These are phyloP conservation scores for Colletotrichum sp. DNA, from an alignment of 2,329 filamentous ascomycete genomes.

Conservation along the genomic window DNA sequence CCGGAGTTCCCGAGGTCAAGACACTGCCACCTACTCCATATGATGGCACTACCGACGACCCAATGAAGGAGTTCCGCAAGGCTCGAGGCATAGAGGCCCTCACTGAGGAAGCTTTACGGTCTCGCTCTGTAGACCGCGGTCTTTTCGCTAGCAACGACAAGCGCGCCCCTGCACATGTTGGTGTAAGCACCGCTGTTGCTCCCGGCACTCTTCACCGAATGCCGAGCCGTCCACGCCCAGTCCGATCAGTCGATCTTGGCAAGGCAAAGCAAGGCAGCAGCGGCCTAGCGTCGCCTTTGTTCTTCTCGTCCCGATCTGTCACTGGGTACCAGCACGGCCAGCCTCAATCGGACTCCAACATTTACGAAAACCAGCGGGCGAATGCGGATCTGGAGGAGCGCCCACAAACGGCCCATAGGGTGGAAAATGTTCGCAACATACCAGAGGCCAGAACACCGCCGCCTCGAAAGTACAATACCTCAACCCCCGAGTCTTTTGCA, in stretches of 20 bases:
- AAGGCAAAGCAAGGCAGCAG: constrained; percentile 29
- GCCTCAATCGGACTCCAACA: constrained; percentile 49
- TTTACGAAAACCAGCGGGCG: constrained; percentile 39
- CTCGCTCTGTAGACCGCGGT: constrained; percentile 67
- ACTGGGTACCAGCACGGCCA: constrained; percentile 47
- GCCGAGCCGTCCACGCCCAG: constrained; percentile 41
- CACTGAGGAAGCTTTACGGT: constrained; percentile 55
- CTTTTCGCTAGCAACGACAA: constrained; percentile 65
- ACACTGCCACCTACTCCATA: constrained; percentile 39
- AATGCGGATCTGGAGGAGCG: constrained; percentile 45
- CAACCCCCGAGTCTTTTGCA: constrained; percentile 43
- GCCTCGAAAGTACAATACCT: constrained; percentile 38
- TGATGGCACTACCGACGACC: constrained; percentile 37
- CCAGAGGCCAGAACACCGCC: constrained; percentile 39
- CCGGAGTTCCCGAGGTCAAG: constrained; percentile 24
- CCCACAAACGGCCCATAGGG: constrained; percentile 51
- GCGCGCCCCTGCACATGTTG: constrained; percentile 67
- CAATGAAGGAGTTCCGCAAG: constrained; percentile 48
- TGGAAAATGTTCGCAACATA: constrained; percentile 33
- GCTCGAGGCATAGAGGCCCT: constrained; percentile 41
- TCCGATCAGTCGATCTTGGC: constrained; percentile 47
- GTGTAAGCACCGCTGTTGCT: constrained; percentile 64
- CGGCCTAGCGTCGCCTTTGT: constrained; percentile 38
- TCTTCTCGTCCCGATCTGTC: constrained; percentile 42
- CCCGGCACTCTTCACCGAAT: constrained; percentile 60